These are phyloP conservation scores for Moringa oleifera DNA, from an alignment of 345 rosid species.

Conservation along the genomic window DNA sequence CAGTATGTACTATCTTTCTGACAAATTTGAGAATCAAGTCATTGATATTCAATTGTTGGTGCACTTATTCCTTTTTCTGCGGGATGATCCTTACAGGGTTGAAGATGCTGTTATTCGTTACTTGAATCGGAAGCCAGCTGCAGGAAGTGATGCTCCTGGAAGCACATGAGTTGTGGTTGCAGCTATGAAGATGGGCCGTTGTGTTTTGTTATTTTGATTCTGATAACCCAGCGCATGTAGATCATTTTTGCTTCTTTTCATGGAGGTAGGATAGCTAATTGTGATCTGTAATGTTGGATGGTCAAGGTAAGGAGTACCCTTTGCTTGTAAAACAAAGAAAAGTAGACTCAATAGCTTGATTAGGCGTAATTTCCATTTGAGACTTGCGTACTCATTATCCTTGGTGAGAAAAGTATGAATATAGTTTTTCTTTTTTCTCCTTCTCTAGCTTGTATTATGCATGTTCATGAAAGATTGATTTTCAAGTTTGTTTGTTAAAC, in stretches of 20 bases:
- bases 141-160: constrained; percentile 84
- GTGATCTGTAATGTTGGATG: constrained; percentile 7
- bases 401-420: background rate
- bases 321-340: constrained; percentile 19
- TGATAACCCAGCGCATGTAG: constrained; percentile 15
- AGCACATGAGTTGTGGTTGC: constrained; percentile 39
- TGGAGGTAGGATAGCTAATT: constrained; percentile 10
- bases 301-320: background rate
- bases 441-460: too few species aligned
- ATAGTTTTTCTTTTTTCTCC: too few species aligned
- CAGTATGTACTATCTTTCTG: background rate
- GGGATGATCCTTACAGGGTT: constrained; percentile 49
- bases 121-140: constrained; percentile 85
- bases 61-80: background rate
- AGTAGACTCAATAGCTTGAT: constrained; percentile 11
- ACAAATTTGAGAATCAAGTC: background rate
- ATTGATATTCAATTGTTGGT: too few species aligned
- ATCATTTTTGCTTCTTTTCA: constrained; percentile 8
- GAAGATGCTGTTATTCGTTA: constrained; percentile 97
- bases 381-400: background rate
- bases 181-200: background rate
- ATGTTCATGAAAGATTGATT: too few species aligned
- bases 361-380: constrained; percentile 13
- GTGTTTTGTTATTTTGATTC: background rate
- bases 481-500: too few species aligned